Evolutionary conservation across 1,284 basidiomycete species (phyloP), one percentile per base, ranked within the genome.

Genomic region (Cronartium ribicola): DNA sequence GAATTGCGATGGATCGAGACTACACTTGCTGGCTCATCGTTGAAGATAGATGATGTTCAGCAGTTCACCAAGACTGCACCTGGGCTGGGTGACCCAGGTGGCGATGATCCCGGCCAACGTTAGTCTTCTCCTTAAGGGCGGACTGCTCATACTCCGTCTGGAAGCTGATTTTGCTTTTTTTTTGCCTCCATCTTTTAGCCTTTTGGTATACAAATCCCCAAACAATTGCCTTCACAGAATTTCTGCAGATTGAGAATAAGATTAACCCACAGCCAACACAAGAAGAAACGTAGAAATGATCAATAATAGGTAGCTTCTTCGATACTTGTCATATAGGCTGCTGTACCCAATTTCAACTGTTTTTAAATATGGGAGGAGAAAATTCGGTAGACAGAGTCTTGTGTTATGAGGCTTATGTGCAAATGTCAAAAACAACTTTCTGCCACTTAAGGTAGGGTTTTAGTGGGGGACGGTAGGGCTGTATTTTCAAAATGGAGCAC

Each of bases 181-280:
- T 78, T 65, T 80, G 81, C 67, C 87, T 62, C 68, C 62, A 63
- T 79, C 41, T 73, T 75, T 40, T 17, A 76, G 90, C 88, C 4
- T 85, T 86, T 5, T 88, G 87, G 84, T 94, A 91, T 81, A 88
- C 88, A 5, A 97, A 96, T 79, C 90, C 91, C 8, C 95, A 98
- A 80, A 98, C 94, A 0, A 87, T 88, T 71, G 89, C 92, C 0
- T 90, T 97, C 77, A 92, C 91, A 78, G 81, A 83, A 37, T 87
- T 96, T 84, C 80, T 97, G 39, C 86, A 86, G 3, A 85, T 98
- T 41, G 85, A 87, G 76, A 94, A 96, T 82, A 88, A 87, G 79
- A 87, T 95, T 76, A 91, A 93, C 74, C 82, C 84, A 51, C 48
- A 51, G 20, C 48, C 48, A 51, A 20, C 11, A 11, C 14, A 17